phyloP scores from a whole-genome alignment of 2,329 filamentous ascomycete species.

The Pleoardoris graminearum region DNA sequence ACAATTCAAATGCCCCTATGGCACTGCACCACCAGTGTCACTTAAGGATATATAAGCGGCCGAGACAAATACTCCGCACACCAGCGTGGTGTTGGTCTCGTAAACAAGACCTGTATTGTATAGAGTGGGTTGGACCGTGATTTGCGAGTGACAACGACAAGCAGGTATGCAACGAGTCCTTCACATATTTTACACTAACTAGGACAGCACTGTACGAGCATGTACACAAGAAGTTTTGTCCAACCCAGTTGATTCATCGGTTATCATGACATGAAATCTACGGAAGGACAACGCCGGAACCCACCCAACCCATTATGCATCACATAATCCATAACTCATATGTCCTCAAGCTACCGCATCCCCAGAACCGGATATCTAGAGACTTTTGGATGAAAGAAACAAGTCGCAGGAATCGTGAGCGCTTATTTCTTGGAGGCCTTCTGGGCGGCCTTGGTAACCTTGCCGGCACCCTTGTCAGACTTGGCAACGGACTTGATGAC shows the following conservation, averaged over 20 bases:
- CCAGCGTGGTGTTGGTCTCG: too few relatives aligned
- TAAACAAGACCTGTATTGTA: too few relatives aligned
- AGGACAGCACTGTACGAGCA: too few relatives aligned
- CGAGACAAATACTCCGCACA: too few relatives aligned
- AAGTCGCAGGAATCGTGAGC: conserved; percentile 34
- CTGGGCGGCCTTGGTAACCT: conserved; percentile 55
- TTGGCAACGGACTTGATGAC: conserved; percentile 75
- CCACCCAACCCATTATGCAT: conserved; percentile 45
- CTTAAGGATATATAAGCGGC: too few relatives aligned
- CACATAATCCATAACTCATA: conserved; percentile 40
- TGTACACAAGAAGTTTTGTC: not conserved
- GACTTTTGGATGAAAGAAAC: conserved; percentile 37
- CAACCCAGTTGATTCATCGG: conserved; percentile 45
- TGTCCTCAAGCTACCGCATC: conserved; percentile 44
- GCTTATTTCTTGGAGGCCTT: conserved; percentile 50
- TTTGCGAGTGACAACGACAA: too few relatives aligned
- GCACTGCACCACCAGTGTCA: too few relatives aligned
- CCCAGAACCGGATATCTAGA: conserved; percentile 43
- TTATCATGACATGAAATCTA: conserved; percentile 48
- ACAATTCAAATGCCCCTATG: too few relatives aligned
- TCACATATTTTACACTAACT: too few relatives aligned
- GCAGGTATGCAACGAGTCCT: too few relatives aligned
- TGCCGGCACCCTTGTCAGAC: conserved; percentile 53
- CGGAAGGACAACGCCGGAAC: conserved; percentile 43
- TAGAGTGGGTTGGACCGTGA: too few relatives aligned